Base-by-base conservation (phyloP, 1,139 yeast species). In the Geotrichum carabidarum region DNA sequence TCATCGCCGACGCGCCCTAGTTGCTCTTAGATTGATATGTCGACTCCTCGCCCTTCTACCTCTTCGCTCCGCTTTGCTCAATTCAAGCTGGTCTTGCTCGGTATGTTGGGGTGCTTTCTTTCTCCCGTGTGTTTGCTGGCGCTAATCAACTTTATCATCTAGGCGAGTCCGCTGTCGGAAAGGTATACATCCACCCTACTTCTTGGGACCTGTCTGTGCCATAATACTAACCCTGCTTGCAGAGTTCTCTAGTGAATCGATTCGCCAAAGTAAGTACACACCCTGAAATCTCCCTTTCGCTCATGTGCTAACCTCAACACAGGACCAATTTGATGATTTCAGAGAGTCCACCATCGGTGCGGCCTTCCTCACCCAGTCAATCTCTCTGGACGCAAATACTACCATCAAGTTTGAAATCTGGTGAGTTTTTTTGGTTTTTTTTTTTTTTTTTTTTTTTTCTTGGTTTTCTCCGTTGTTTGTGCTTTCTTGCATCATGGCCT, bases 271-370 rank as follows among this genome's bases (percentile, higher is more conserved):
- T 63, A 55, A 14, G 65, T 27, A 18, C n/a, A 12, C 15, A 22
- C 44, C n/a, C 44, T 37, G 27, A 9, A 17, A 43, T 22, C 27
- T 22, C 27, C 27, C 27, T 22, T 3, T 22, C 27, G 27, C 27
- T 22, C 27, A 22, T 22, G 27, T 11, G 37, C 17, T n/a, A 37
- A n/a, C 15, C 15, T 14, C 15, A 34, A 11, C 37, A n/a, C 14
- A 11, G 65, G 94, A 91, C 68, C 87, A 95, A 34, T 94, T 93
- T 69, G 96, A 91, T 65, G 96, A 90, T 66, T 81, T 86, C 73
- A 79, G 97, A 63, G 98, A 93, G 71, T 87, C 96, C 27, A 93
- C 98, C 7, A 93, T 93, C 58, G 98, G 98, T 14, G 99, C 99
- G 2, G 99, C 99, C 2, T 93, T 93, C 69, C 76, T 93, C 57